Conservation (phyloP, 345 rosid genomes). For the Brassica nigra region DNA sequence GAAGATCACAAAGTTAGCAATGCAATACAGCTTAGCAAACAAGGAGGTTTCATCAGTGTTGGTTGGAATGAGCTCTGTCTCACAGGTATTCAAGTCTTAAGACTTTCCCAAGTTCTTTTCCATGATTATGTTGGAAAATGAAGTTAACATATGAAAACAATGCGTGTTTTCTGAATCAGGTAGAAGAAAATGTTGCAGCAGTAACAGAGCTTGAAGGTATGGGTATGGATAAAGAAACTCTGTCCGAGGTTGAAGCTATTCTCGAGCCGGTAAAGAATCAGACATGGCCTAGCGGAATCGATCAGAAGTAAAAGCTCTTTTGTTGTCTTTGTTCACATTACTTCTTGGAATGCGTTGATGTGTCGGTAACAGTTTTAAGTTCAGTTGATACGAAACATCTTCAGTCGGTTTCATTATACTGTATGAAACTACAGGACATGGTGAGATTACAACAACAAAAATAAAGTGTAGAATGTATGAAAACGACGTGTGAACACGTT, state of each 20-base stretch:
- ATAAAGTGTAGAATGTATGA: background rate
- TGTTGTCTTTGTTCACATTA: background rate
- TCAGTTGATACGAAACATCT: background rate
- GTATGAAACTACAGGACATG: background rate
- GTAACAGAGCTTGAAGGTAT: slow-evolving; percentile 52
- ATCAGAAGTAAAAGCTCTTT: slow-evolving; percentile 32
- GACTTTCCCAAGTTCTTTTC: background rate
- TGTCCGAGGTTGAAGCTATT: slow-evolving; percentile 67
- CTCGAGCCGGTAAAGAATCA: slow-evolving; percentile 76
- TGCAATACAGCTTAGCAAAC: slow-evolving; percentile 80
- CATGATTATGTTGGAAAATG: too few relatives aligned
- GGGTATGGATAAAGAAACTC: slow-evolving; percentile 60
- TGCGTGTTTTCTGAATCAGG: slow-evolving; percentile 45
- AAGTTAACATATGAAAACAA: background rate
- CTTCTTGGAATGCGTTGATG: slow-evolving; percentile 12
- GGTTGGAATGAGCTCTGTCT: slow-evolving; percentile 85
- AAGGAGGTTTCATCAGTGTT: slow-evolving; percentile 72
- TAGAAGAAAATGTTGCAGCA: slow-evolving; percentile 72
- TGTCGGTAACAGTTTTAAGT: background rate
- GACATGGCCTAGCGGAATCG: slow-evolving; percentile 87
- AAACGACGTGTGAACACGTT: background rate
- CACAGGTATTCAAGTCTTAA: slow-evolving; percentile 57
- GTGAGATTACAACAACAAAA: background rate
- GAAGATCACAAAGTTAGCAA: slow-evolving; percentile 76
- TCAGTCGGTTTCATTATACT: background rate